These are phyloP conservation scores for Oehlia diaphana DNA, from an alignment of 192 early-diverging fungal genomes.

Conservation along the genomic window DNA sequence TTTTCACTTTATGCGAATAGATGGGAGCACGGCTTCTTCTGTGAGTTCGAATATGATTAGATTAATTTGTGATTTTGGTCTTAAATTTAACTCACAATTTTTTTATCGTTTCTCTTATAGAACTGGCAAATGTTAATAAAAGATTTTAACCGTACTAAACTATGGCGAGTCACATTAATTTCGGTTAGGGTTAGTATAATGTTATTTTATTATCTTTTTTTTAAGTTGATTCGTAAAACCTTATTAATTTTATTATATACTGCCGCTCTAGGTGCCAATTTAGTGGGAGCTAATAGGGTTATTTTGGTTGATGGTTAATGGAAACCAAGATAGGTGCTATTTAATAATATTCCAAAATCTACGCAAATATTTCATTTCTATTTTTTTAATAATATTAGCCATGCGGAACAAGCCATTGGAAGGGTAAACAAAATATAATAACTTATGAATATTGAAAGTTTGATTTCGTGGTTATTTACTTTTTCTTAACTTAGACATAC, in stretches of 20 bases:
- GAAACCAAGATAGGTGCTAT: constrained; percentile 62
- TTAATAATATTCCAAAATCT: neutral
- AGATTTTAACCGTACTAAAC: neutral
- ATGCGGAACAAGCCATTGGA: constrained; percentile 75
- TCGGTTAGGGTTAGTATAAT: neutral
- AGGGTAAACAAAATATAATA: constrained; percentile 33
- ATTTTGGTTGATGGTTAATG: constrained; percentile 75
- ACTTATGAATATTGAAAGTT: neutral
- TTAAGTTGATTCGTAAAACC: neutral
- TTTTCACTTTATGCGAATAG: constrained; percentile 47
- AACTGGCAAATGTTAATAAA: neutral
- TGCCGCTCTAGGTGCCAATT: constrained; percentile 39
- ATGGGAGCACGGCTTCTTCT: constrained; percentile 39
- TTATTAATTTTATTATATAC: constrained; percentile 36
- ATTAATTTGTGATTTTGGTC: neutral
- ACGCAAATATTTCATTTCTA: neutral
- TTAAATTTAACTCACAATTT: constrained; percentile 5
- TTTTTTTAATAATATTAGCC: constrained; percentile 9
- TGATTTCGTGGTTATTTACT: neutral
- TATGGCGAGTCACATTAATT: constrained; percentile 12
- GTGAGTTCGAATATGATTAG: constrained; percentile 8
- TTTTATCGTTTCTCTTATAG: constrained; percentile 33
- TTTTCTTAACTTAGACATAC: constrained; percentile 41
- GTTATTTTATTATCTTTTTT: neutral
- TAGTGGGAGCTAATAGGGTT: constrained; percentile 70